Evolutionary conservation across 371 early-diverging fungal species (phyloP), one percentile per base, ranked within the genome.

Genomic region (Haplosporangium sp.): DNA sequence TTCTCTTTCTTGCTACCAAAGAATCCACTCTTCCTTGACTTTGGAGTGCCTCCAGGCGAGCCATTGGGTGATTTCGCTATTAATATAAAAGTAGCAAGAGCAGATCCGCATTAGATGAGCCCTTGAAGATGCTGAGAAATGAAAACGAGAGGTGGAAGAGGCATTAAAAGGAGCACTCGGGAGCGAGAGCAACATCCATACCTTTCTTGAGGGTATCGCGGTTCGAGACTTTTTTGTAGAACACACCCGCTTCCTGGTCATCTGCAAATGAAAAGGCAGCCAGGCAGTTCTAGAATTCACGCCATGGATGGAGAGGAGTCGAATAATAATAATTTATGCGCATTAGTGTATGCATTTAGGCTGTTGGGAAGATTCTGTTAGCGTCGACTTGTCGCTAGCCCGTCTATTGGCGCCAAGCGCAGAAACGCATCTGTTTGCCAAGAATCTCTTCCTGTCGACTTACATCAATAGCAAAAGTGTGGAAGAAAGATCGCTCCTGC

Each of bases 251-350:
- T 67, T 96, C 97, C 59, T 83, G 85, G 55, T 90, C 94, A 71
- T 95, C 93, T 21, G 93, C 94, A 82, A 97, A 97, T 11, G 93
- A 93, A 40, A 97, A 86, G 2, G 92, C 98, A 37, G 92, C 90
- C 45, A 93, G 80, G 60, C 87, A 89, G 65, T 89, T 84, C 92
- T 94, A 65, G 11, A 9, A 20, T 2, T 16, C 47, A 62, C 46
- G 23, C 53, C 23, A 18, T 13, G 47, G 20, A 55, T 18, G 10
- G 38, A 16, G 12, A 43, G 47, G 47, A 57, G 51, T 29, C 46
- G 54, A 47, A 61, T 2, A 52, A 10, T 9, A 53, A 52, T 29
- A 53, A 45, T 29, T 29, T 29, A 29, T 29, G 29, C 29, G 29
- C 29, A 29, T 29, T 29, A 29, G 29, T 45, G 8, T 37, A 21